phyloP scores from a whole-genome alignment of 2,329 filamentous ascomycete genomes.

The Aspergillus aculeatus region DNA sequence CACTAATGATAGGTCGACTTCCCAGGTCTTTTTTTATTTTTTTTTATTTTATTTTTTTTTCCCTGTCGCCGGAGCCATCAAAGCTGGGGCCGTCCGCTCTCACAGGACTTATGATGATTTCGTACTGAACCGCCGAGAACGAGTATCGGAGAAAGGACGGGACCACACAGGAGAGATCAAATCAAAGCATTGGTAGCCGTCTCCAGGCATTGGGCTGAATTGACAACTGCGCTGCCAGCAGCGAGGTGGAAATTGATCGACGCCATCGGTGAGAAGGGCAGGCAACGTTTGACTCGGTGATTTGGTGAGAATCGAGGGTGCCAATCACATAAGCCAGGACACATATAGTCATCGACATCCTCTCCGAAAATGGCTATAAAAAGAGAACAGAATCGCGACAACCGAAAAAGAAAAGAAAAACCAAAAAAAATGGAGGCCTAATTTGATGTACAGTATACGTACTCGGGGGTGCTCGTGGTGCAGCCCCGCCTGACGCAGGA shows the following conservation, averaged over 20 bases:
- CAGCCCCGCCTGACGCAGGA: constrained; percentile 14
- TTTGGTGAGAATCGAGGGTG: neutral
- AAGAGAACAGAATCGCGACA: neutral
- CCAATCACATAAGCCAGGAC: neutral
- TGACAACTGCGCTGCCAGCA: neutral
- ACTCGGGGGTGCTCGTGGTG: constrained; percentile 15
- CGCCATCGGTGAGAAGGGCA: neutral
- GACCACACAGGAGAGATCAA: neutral
- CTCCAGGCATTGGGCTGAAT: neutral
- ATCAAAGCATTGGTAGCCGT: neutral
- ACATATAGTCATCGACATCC: neutral
- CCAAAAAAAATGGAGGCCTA: neutral
- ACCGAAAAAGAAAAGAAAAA: neutral
- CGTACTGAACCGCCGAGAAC: neutral
- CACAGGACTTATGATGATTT: neutral
- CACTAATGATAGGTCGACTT: neutral
- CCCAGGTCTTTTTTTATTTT: neutral
- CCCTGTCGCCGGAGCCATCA: neutral
- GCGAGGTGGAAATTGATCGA: neutral
- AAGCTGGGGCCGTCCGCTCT: neutral
- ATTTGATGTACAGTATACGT: constrained; percentile 4
- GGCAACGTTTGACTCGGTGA: neutral
- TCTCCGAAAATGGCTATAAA: neutral
- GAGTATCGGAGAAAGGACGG: neutral
- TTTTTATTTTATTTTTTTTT: no score